Percentiles rank a stretch among this genome's conserved stretches.
Conservation (phyloP, 345 rosid species). For the Toxicodendron radicans region DNA sequence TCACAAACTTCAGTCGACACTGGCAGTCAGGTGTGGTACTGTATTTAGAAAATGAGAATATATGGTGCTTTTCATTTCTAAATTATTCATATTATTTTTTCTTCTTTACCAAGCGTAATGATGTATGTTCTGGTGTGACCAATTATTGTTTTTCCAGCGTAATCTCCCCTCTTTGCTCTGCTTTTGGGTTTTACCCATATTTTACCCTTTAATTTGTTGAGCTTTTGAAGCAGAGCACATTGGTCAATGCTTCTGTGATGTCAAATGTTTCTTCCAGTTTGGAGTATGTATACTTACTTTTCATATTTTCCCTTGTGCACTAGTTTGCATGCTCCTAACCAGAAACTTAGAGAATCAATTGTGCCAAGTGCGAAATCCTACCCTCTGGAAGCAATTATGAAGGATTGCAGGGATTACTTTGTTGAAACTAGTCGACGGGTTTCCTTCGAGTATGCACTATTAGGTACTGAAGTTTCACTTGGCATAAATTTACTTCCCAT, state of each 20-base stretch:
- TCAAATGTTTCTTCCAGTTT: slow-evolving; percentile 5
- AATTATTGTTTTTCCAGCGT: neutral
- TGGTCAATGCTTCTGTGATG: neutral
- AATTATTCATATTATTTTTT: neutral
- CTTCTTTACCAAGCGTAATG: neutral
- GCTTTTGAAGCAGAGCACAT: neutral
- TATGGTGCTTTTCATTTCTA: neutral
- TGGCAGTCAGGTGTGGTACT: slow-evolving; percentile 56
- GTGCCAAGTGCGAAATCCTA: slow-evolving; percentile 94
- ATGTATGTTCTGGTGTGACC: neutral
- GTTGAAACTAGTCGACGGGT: slow-evolving; percentile 78
- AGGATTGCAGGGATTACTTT: slow-evolving; percentile 87
- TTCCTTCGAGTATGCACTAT: slow-evolving; percentile 87
- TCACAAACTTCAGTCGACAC: slow-evolving; percentile 92
- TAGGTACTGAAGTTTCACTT: slow-evolving; percentile 52
- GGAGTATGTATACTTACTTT: neutral
- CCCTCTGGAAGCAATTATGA: slow-evolving; percentile 88
- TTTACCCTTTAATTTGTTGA: slow-evolving; percentile 4
- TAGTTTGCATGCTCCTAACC: slow-evolving; percentile 94
- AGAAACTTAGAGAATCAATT: slow-evolving; percentile 80
- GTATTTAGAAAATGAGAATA: neutral
- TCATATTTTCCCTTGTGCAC: slow-evolving; percentile 16
- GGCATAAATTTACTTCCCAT: neutral
- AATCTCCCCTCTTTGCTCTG: neutral
- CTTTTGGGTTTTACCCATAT: neutral